Evolutionary conservation across 768 basidiomycete genomes (phyloP).

Genomic region (Gloeophyllum trabeum): DNA sequence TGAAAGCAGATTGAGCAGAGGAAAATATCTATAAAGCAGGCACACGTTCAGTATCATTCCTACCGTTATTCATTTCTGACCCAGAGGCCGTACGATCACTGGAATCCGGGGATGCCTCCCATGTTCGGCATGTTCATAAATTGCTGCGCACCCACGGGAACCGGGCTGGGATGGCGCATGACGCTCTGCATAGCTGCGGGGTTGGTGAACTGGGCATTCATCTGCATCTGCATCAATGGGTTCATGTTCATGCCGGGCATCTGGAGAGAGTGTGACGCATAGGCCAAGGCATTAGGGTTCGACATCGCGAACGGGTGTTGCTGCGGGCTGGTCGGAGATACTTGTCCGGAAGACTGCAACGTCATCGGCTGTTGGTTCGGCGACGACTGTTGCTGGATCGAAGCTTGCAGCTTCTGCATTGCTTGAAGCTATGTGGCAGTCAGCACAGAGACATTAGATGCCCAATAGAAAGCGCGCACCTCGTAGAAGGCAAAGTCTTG

Average conservation of each 20-base stretch:
- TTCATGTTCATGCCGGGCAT: constrained; percentile 47
- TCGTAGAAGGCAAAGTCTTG: constrained; percentile 93
- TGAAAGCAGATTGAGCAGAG: no score
- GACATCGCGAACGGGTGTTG: constrained; percentile 37
- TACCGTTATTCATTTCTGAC: no score
- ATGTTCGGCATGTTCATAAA: constrained; percentile 37
- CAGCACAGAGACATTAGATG: background rate
- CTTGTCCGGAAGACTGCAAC: constrained; percentile 21
- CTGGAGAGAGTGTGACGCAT: constrained; percentile 28
- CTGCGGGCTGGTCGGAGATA: constrained; percentile 27
- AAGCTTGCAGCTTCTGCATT: constrained; percentile 54
- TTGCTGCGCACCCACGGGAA: constrained; percentile 32
- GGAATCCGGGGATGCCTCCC: constrained; percentile 16
- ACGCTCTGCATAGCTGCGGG: constrained; percentile 79
- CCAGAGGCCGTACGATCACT: no score
- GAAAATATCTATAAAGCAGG: no score
- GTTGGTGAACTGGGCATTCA: constrained; percentile 39
- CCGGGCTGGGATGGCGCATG: constrained; percentile 72
- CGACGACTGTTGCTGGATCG: constrained; percentile 21
- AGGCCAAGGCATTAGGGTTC: constrained; percentile 44
- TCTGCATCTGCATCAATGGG: constrained; percentile 55
- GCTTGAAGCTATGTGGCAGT: constrained; percentile 53
- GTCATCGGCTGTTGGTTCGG: constrained; percentile 16
- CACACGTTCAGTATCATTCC: no score
- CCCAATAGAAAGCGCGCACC: constrained; percentile 28